A percentile compares a stretch with the other conserved stretches of the same genome.
phyloP scores from a whole-genome alignment of 352 stramenopile genomes.

The Phytophthora idaei region DNA sequence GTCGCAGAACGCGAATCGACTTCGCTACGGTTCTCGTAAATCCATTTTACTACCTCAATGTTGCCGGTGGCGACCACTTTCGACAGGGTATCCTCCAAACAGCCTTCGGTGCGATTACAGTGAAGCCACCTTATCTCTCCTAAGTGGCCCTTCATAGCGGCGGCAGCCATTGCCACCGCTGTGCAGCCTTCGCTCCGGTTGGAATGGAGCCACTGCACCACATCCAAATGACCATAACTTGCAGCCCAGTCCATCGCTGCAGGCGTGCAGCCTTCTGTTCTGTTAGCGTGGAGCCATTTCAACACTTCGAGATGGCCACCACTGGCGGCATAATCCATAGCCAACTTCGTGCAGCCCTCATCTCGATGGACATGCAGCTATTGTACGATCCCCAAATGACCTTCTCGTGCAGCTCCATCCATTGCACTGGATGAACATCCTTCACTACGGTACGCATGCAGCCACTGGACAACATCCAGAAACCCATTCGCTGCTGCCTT shows the following conservation, averaged over 20 bases:
- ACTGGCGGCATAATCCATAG: conserved; percentile 29
- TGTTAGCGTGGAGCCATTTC: conserved; percentile 29
- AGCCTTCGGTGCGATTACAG: conserved; percentile 20
- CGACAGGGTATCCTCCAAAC: conserved; percentile 10
- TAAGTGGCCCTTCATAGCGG: conserved; percentile 20
- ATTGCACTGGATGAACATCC: conserved; percentile 24
- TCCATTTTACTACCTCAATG: conserved; percentile 13
- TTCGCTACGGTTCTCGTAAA: conserved; percentile 26
- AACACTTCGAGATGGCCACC: conserved; percentile 27
- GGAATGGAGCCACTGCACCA: conserved; percentile 25
- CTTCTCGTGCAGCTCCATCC: conserved; percentile 20
- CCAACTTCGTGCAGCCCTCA: conserved; percentile 28
- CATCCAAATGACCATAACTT: conserved; percentile 19
- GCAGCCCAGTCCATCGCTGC: conserved; percentile 29
- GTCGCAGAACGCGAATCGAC: conserved; percentile 16
- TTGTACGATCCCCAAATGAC: conserved; percentile 18
- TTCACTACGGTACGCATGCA: conserved; percentile 24
- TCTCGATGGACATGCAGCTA: conserved; percentile 22
- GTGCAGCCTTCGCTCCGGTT: conserved; percentile 27
- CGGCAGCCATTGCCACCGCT: conserved; percentile 16
- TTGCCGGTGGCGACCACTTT: conserved; percentile 15
- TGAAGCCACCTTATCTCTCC: conserved; percentile 31
- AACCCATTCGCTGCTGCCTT: conserved; percentile 14
- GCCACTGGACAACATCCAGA: conserved; percentile 25
- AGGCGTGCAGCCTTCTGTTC: conserved; percentile 24